Evolutionary conservation across 768 basidiomycete species (phyloP).

Genomic region (Phaeotremella skinneri): DNA sequence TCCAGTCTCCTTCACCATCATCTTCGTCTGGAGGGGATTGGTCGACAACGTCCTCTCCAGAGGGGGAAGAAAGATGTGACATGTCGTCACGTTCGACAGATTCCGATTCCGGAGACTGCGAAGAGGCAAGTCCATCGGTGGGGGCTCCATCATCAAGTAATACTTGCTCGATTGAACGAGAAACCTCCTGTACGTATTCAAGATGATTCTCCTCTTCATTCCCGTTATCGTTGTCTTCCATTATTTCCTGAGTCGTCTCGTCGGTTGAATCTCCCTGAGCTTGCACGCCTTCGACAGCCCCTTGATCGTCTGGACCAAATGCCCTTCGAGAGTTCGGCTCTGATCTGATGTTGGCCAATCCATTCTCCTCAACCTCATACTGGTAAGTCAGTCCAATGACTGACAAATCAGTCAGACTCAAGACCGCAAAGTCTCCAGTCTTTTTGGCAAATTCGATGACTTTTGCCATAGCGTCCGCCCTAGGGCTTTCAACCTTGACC

Average conservation of each 20-base stretch:
- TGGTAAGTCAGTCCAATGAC: slow-evolving; percentile 84
- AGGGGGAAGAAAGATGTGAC: slow-evolving; percentile 5
- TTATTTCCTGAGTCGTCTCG: slow-evolving; percentile 26
- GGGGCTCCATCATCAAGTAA: slow-evolving; percentile 14
- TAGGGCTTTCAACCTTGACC: slow-evolving; percentile 44
- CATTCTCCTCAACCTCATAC: slow-evolving; percentile 60
- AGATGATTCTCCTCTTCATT: slow-evolving; percentile 4
- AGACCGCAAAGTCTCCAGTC: slow-evolving; percentile 90
- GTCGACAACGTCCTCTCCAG: background rate
- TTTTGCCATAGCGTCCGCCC: slow-evolving; percentile 57
- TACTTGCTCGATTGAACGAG: slow-evolving; percentile 26
- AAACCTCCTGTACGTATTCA: slow-evolving; percentile 13
- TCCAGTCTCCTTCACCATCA: slow-evolving; percentile 84
- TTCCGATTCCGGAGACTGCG: background rate
- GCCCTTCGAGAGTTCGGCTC: background rate
- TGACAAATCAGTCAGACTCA: slow-evolving; percentile 86
- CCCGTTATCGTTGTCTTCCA: slow-evolving; percentile 14
- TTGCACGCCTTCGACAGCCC: slow-evolving; percentile 31
- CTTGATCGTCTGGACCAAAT: slow-evolving; percentile 8
- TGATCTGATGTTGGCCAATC: slow-evolving; percentile 31
- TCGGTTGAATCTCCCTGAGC: slow-evolving; percentile 45
- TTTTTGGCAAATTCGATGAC: slow-evolving; percentile 90
- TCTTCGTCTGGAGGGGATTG: slow-evolving; percentile 25
- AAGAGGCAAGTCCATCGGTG: background rate
- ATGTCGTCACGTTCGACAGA: background rate